These are phyloP conservation scores for Copromyces sp. DNA, from an alignment of 495 filamentous ascomycete genomes.

Conservation along the genomic window DNA sequence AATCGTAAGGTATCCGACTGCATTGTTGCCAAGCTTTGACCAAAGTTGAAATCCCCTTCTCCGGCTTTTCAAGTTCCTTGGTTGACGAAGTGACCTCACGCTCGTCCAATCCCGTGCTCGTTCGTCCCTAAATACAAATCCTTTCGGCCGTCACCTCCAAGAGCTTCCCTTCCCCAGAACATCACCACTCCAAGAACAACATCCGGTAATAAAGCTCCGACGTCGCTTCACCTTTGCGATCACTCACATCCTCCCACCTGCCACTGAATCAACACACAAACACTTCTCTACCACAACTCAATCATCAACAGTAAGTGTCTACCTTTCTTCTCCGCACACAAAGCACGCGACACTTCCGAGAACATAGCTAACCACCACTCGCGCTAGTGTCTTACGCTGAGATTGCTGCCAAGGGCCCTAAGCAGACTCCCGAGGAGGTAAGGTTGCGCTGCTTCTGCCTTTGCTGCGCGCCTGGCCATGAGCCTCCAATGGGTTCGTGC, in stretches of 20 bases:
- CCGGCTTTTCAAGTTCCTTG: background rate
- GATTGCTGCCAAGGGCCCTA: slow-evolving; percentile 60
- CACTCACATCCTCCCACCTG: background rate
- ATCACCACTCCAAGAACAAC: background rate
- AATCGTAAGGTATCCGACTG: background rate
- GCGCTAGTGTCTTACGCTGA: slow-evolving; percentile 66
- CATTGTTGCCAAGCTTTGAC: background rate
- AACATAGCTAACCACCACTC: background rate
- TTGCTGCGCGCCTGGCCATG: background rate
- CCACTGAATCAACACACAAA: background rate
- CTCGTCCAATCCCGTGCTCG: background rate
- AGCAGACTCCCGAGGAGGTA: slow-evolving; percentile 64
- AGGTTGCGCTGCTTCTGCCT: slow-evolving; percentile 6
- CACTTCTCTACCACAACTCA: background rate
- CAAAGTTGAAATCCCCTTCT: background rate
- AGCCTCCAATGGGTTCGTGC: background rate
- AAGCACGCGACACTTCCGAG: background rate
- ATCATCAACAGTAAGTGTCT: slow-evolving; percentile 3
- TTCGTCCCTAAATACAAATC: background rate
- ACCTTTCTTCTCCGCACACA: background rate
- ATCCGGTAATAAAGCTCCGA: background rate
- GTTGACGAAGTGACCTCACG: background rate
- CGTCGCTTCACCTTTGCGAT: background rate
- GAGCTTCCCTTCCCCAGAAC: background rate
- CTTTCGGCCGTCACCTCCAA: background rate